A percentile compares a stretch with the other conserved stretches of the same genome.
Evolutionary conservation across 2,329 filamentous ascomycete genomes (phyloP).

Genomic region (Fusarium protoensiforme): DNA sequence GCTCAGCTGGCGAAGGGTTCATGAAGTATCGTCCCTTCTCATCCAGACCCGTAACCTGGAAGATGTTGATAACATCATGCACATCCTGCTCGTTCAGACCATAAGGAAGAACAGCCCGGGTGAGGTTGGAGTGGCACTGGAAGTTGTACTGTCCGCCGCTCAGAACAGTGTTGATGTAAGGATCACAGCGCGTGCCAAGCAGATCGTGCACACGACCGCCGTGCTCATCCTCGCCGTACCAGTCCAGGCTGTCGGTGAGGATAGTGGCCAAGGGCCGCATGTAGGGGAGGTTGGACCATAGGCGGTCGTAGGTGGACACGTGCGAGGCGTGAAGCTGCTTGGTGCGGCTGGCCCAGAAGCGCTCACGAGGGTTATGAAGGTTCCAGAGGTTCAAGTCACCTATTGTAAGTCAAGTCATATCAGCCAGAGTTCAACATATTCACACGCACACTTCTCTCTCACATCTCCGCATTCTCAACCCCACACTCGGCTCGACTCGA

Average conservation of each 20-base stretch:
- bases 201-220: constrained; percentile 81
- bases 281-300: constrained; percentile 84
- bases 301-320: constrained; percentile 74
- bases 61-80: constrained; percentile 87
- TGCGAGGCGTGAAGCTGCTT: constrained; percentile 83
- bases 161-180: constrained; percentile 82
- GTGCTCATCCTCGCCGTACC: constrained; percentile 70
- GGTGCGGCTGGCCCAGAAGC: constrained; percentile 85
- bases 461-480: not conserved
- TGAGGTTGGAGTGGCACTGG: constrained; percentile 87
- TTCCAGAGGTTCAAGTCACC: constrained; percentile 89
- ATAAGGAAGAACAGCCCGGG: constrained; percentile 74
- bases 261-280: constrained; percentile 81
- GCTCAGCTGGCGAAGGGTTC: constrained; percentile 67
- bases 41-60: constrained; percentile 85
- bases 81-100: constrained; percentile 79
- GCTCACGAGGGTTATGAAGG: constrained; percentile 78
- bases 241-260: constrained; percentile 71
- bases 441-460: not conserved
- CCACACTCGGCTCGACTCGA: not conserved
- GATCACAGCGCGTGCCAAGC: constrained; percentile 84
- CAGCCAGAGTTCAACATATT: not conserved
- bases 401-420: constrained; percentile 18
- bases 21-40: constrained; percentile 81
- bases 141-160: constrained; percentile 79